Conservation (phyloP, 129 eudicot genomes). For the Mikania micrantha region DNA sequence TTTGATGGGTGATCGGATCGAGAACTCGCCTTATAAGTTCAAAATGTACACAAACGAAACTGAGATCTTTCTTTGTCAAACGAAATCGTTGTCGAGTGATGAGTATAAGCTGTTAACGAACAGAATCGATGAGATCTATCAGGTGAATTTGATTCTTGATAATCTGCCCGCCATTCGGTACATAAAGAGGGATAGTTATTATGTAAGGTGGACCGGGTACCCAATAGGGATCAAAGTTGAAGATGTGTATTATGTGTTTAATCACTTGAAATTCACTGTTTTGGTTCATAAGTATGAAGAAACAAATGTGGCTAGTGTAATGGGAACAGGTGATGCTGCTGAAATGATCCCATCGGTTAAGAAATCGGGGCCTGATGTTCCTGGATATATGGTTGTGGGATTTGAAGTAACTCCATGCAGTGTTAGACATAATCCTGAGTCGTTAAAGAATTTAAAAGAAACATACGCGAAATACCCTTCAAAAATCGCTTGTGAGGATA, state of each 20-base stretch:
- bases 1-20: conserved; percentile 67
- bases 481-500: conserved; percentile 49
- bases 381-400: conserved; percentile 70
- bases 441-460: conserved; percentile 59
- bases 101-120: conserved; percentile 56
- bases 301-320: conserved; percentile 55
- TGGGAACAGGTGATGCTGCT: conserved; percentile 77
- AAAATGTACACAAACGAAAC: conserved; percentile 57
- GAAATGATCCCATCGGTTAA: conserved; percentile 52
- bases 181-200: conserved; percentile 38
- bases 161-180: conserved; percentile 68
- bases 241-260: conserved; percentile 40
- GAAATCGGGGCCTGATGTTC: conserved; percentile 41
- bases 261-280: conserved; percentile 29
- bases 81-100: conserved; percentile 43
- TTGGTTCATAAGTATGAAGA: conserved; percentile 37
- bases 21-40: conserved; percentile 69
- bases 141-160: conserved; percentile 67
- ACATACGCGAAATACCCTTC: conserved; percentile 46
- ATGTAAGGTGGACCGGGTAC: conserved; percentile 64
- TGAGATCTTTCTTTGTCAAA: conserved; percentile 52
- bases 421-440: conserved; percentile 32
- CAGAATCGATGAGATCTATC: conserved; percentile 51
- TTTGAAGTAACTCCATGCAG: conserved; percentile 74
- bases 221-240: conserved; percentile 42